Conservation (phyloP, 257 asterid genomes). For the Ocimum tenuiflorum region DNA sequence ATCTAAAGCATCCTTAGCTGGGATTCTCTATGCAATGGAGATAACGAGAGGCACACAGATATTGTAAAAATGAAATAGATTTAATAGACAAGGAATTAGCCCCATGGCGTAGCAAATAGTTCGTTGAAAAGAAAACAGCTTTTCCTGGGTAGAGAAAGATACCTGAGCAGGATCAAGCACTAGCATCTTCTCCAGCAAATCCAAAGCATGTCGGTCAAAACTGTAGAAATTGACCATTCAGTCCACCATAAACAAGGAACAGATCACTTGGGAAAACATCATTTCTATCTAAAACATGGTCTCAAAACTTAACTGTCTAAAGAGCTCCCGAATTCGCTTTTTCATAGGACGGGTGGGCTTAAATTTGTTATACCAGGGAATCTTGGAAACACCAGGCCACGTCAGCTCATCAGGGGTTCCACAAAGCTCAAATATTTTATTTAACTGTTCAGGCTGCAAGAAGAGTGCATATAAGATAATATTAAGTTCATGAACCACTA, state of each 20-base stretch:
- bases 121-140: constrained; percentile 4
- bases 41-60: constrained; percentile 2
- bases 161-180: constrained; percentile 97
- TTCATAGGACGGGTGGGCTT: constrained; percentile 81
- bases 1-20: constrained; percentile 91
- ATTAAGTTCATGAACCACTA: not conserved
- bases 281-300: constrained; percentile 2
- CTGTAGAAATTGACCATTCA: constrained; percentile 34
- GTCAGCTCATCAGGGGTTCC: constrained; percentile 90
- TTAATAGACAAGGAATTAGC: not conserved
- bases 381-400: constrained; percentile 98
- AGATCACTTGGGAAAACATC: not conserved
- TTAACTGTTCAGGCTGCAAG: constrained; percentile 84
- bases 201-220: constrained; percentile 86
- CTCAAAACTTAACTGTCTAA: constrained; percentile 65
- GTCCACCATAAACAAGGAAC: constrained; percentile 11
- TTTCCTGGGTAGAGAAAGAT: constrained; percentile 18
- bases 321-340: constrained; percentile 77
- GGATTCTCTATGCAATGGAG: constrained; percentile 54
- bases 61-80: not conserved
- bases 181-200: constrained; percentile 83
- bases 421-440: constrained; percentile 90
- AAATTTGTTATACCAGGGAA: constrained; percentile 90
- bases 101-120: not conserved
- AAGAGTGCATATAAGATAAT: not conserved